A percentile compares a stretch with the other conserved stretches of the same genome.
Conservation (phyloP, 2,329 filamentous ascomycete genomes). For the Dryadomyces quercus-mongolicae region DNA sequence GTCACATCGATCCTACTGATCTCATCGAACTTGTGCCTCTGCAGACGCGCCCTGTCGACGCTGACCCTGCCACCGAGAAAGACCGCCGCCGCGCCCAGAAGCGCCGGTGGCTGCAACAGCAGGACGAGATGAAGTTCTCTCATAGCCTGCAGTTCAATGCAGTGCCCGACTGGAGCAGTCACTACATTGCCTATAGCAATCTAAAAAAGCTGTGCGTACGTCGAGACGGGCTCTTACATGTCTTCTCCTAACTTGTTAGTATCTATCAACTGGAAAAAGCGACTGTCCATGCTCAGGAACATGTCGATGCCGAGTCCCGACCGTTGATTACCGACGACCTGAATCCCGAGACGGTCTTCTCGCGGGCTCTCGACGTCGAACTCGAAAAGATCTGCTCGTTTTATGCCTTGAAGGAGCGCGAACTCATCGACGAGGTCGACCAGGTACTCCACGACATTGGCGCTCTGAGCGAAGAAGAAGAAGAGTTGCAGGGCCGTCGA, state of each 20-base stretch:
- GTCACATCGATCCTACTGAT: not conserved
- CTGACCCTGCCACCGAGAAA: not conserved
- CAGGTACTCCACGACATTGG: conserved; percentile 65
- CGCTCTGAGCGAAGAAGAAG: conserved; percentile 49
- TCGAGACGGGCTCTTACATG: too few relatives aligned
- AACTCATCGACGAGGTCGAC: conserved; percentile 72
- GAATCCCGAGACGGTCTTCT: conserved; percentile 73
- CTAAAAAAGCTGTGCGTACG: conserved; percentile 76
- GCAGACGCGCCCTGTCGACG: not conserved
- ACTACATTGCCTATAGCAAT: conserved; percentile 98
- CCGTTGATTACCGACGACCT: conserved; percentile 58
- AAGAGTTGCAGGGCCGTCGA: conserved; percentile 14
- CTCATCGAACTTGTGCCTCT: conserved; percentile 3
- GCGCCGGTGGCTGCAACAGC: conserved; percentile 56
- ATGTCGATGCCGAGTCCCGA: conserved; percentile 66
- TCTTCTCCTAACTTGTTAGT: conserved; percentile 28
- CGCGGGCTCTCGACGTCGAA: conserved; percentile 71
- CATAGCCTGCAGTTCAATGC: conserved; percentile 99
- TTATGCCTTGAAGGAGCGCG: conserved; percentile 77
- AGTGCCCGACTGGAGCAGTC: conserved; percentile 96
- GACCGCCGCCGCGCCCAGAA: conserved; percentile 31
- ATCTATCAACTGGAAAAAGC: conserved; percentile 94
- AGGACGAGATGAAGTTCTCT: conserved; percentile 97
- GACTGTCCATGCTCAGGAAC: conserved; percentile 44
- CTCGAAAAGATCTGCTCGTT: conserved; percentile 91